phyloP scores from a whole-genome alignment of 495 filamentous ascomycete genomes.

The Aspergillus steynii region DNA sequence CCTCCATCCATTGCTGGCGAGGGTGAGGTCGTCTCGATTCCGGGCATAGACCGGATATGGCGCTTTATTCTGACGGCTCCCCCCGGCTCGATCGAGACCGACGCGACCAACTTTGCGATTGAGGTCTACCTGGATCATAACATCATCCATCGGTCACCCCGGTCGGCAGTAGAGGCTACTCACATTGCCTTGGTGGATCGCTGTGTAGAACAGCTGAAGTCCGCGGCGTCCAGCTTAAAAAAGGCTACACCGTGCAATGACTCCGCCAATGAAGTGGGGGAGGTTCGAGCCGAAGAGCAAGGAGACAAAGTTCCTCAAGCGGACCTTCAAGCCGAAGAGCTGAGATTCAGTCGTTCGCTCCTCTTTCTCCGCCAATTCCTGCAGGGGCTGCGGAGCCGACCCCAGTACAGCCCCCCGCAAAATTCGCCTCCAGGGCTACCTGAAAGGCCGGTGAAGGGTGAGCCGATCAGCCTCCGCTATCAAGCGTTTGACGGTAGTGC shows the following conservation, averaged over 20 bases:
- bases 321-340: conserved; percentile 51
- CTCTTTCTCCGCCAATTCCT: conserved; percentile 58
- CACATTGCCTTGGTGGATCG: conserved; percentile 76
- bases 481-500: conserved; percentile 66
- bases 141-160: conserved; percentile 40
- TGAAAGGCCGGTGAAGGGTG: conserved; percentile 50
- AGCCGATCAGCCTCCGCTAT: conserved; percentile 66
- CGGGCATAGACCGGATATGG: conserved; percentile 80
- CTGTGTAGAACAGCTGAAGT: conserved; percentile 72
- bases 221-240: conserved; percentile 64
- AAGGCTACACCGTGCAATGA: conserved; percentile 39
- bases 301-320: conserved; percentile 38
- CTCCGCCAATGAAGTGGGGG: conserved; percentile 33
- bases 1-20: conserved; percentile 38
- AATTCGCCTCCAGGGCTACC: conserved; percentile 39
- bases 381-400: conserved; percentile 51
- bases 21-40: conserved; percentile 51
- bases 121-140: conserved; percentile 68
- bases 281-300: conserved; percentile 38
- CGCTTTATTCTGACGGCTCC: conserved; percentile 72
- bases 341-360: conserved; percentile 66
- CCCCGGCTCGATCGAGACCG: conserved; percentile 64
- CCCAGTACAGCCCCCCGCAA: conserved; percentile 52
- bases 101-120: conserved; percentile 69
- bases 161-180: conserved; percentile 60